Conservation (phyloP, 2,329 filamentous ascomycete genomes). For the Hypoxylon sp. region DNA sequence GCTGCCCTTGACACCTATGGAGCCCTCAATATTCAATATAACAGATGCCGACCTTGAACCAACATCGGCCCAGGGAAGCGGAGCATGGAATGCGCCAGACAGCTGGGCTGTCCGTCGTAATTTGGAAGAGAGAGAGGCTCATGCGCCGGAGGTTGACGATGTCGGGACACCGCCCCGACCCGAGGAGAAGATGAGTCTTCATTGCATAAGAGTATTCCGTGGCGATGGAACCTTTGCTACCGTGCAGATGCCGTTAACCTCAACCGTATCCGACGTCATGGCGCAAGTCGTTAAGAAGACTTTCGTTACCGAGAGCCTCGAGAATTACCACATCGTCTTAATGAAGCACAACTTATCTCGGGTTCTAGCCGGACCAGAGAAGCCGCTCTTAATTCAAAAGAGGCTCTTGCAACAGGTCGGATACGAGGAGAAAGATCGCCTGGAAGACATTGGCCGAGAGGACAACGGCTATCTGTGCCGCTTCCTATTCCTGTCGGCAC, state of each 20-base stretch:
- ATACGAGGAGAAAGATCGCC: constrained; percentile 84
- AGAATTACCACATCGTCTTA: constrained; percentile 96
- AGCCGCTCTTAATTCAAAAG: constrained; percentile 92
- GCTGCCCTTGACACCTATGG: constrained; percentile 77
- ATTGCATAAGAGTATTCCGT: constrained; percentile 95
- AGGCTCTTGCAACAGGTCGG: constrained; percentile 89
- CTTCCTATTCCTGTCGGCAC: constrained; percentile 92
- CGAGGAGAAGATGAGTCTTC: constrained; percentile 80
- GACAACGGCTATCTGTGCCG: constrained; percentile 97
- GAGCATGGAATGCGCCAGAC: constrained; percentile 92
- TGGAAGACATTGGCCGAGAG: constrained; percentile 94
- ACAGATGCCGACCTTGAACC: constrained; percentile 46
- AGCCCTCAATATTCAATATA: constrained; percentile 60
- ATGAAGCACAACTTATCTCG: constrained; percentile 91
- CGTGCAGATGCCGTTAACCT: constrained; percentile 83
- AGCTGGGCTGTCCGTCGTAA: constrained; percentile 91
- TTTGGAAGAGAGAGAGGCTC: constrained; percentile 72
- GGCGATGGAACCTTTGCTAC: constrained; percentile 95
- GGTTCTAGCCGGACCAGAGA: constrained; percentile 81
- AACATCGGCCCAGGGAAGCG: constrained; percentile 54
- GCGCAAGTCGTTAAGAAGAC: constrained; percentile 95
- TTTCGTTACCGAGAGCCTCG: constrained; percentile 86
- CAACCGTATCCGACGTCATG: constrained; percentile 87
- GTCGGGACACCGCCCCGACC: constrained; percentile 73
- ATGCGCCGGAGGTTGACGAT: constrained; percentile 73